Base-by-base conservation (phyloP, 2,329 filamentous ascomycete species). In the Arthrobotrys sinensis region DNA sequence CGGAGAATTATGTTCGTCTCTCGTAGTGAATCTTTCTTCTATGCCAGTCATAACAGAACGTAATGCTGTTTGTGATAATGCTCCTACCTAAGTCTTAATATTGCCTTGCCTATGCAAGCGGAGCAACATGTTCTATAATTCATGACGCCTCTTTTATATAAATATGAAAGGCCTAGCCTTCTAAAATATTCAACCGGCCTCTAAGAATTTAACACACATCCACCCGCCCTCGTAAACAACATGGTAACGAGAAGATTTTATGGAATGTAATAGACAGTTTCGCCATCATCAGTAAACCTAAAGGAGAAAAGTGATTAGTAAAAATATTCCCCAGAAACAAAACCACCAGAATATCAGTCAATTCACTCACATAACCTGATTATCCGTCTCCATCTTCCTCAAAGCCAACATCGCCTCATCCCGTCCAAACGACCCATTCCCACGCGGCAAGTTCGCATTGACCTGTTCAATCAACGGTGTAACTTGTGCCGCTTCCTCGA, bases 351-450 rank as follows among this genome's bases (percentile, higher is more conserved):
- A 53, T 24, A 3, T 16, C 8, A n/a, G 40, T 38, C 4, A 4
- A 4, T 28, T 28, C 24, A 69, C 92, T 89, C 86, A 95, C 94
- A 99, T 99, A 83, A 99, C 91, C 86, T 95, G 91, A 84, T 97
- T 97, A 81, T 88, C 87, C 80, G 92, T 90, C 82, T 93, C 91
- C 89, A 99, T 91, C 83, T 88, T 90, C 84, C 90, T 89, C 71
- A 99, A 86, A 52, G 93, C 94, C 84, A 91, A 89, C 73, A 91
- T 86, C 0, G 92, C 93, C 85, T 99, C 96, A 0, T 86, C 86
- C 43, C 88, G 88, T 28, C 87, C 88, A 85, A 97, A 99, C 43
- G 87, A 85, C 12, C 85, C 84, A 46, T 86, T 82, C 48, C 85
- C 82, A 60, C 55, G 55, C 12, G 88, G 87, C 55, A 97, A 82